Base-by-base conservation (phyloP, 805 yeast genomes). In the Cyberlindnera mrakii region DNA sequence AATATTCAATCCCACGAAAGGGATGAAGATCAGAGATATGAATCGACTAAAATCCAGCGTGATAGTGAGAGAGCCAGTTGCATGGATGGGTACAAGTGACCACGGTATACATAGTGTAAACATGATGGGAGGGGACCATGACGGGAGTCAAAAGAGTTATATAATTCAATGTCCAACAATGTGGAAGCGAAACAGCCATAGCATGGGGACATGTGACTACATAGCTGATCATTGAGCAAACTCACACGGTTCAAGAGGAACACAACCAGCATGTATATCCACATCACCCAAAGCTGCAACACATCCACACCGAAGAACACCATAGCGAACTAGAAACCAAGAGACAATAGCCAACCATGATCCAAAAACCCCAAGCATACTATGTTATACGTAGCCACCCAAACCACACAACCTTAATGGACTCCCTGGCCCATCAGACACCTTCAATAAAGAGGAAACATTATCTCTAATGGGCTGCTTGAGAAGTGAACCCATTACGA, bases 401-500 rank as follows among this genome's bases (percentile, higher is more conserved):
- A 23, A 9, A 10, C 27, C 27, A 8, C 9, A 8, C 27, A 23
- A 10, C 27, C 27, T 23, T 23, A 6, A 23, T 10, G 11, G 27
- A 23, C 27, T 23, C 27, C 27, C 11, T 23, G 13, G 27, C 4
- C 30, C 37, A 34, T 18, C 37, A 18, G 16, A 18, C 13, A 6
- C 27, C 27, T 23, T 23, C 27, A 23, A 23, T 15, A 9, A 16
- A 33, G 19, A 33, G 19, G 40, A 23, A 29, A 30, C 20, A 37
- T n/a, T 17, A 37, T 13, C 27, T 17, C 41, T 38, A 44, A 30
- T 46, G 50, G 46, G 48, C 25, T 18, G 48, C 16, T 44, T 43
- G 31, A 36, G 40, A 37, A 41, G 35, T 27, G 32, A 40, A 39
- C 72, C 66, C 72, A 63, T 53, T 64, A 54, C 69, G 72, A 60